Percentiles rank a stretch among this genome's conserved stretches.
These are phyloP conservation scores for Komagataella pastoris DNA, from an alignment of 805 yeast genomes.

Conservation along the genomic window DNA sequence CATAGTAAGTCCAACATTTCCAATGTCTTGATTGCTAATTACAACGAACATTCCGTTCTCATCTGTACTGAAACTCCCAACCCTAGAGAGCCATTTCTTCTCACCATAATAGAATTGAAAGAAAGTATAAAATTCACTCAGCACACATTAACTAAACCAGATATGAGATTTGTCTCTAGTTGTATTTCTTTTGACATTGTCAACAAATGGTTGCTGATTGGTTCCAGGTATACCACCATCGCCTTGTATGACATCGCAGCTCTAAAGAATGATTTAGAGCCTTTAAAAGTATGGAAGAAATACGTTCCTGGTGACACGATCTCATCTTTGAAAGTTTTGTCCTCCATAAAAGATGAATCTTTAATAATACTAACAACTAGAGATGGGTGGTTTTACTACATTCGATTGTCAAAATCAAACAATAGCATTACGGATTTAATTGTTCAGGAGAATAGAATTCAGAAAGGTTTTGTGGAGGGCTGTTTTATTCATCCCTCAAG, in stretches of 20 bases:
- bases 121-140: constrained; percentile 6
- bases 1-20: constrained; percentile 28
- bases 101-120: constrained; percentile 21
- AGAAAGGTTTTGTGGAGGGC: constrained; percentile 78
- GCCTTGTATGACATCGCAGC: constrained; percentile 32
- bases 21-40: constrained; percentile 26
- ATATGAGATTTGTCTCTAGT: constrained; percentile 38
- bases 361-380: constrained; percentile 37
- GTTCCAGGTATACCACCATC: constrained; percentile 60
- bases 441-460: constrained; percentile 38
- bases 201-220: constrained; percentile 36
- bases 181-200: constrained; percentile 30
- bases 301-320: constrained; percentile 56
- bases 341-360: constrained; percentile 9
- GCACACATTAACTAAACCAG: constrained; percentile 11
- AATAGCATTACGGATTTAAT: constrained; percentile 2
- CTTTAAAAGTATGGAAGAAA: constrained; percentile 25
- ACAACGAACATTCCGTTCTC: constrained; percentile 15
- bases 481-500: constrained; percentile 25
- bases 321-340: constrained; percentile 34
- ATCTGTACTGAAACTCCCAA: constrained; percentile 56
- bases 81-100: constrained; percentile 37
- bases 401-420: constrained; percentile 20
- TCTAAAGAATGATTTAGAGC: constrained; percentile 8
- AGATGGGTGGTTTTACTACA: constrained; percentile 42